Evolutionary conservation across 192 early-diverging fungal genomes (phyloP).

Genomic region (Linnemannia exigua): DNA sequence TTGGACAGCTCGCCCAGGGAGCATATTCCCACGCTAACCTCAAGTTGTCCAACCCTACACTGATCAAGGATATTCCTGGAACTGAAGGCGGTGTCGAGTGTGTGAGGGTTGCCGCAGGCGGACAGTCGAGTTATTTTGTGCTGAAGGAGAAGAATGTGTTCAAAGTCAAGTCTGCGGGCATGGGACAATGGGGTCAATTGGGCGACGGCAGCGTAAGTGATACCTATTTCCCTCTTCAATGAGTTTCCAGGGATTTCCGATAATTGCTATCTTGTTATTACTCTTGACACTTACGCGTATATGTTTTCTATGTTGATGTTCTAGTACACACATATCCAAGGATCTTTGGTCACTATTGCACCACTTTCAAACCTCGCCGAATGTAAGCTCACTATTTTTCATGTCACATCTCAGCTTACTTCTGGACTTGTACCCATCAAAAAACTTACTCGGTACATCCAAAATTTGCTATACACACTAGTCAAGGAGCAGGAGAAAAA

Average conservation of each 20-base stretch:
- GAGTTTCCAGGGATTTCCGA: too few relatives aligned
- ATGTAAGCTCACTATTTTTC: constrained; percentile 15
- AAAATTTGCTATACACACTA: background rate
- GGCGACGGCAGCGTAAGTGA: constrained; percentile 56
- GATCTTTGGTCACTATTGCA: constrained; percentile 36
- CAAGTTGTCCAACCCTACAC: constrained; percentile 35
- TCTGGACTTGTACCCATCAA: background rate
- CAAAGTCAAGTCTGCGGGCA: constrained; percentile 56
- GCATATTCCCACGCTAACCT: constrained; percentile 50
- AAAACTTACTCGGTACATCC: background rate
- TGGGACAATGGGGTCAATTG: constrained; percentile 64
- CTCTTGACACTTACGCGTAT: background rate
- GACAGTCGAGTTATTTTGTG: constrained; percentile 58
- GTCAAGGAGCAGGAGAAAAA: constrained; percentile 54
- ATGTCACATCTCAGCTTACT: background rate
- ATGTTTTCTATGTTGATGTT: background rate
- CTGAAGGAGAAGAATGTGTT: constrained; percentile 39
- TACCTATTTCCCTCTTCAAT: background rate
- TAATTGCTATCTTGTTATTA: background rate
- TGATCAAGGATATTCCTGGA: constrained; percentile 47
- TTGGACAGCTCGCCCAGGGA: constrained; percentile 58
- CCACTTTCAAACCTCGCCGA: constrained; percentile 43
- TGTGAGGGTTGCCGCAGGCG: constrained; percentile 60
- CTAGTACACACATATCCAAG: constrained; percentile 52
- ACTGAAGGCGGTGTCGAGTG: constrained; percentile 26